A percentile compares a stretch with the other conserved stretches of the same genome.
Evolutionary conservation across 208 protist genomes (phyloP).

Genomic region (Leishmania major): DNA sequence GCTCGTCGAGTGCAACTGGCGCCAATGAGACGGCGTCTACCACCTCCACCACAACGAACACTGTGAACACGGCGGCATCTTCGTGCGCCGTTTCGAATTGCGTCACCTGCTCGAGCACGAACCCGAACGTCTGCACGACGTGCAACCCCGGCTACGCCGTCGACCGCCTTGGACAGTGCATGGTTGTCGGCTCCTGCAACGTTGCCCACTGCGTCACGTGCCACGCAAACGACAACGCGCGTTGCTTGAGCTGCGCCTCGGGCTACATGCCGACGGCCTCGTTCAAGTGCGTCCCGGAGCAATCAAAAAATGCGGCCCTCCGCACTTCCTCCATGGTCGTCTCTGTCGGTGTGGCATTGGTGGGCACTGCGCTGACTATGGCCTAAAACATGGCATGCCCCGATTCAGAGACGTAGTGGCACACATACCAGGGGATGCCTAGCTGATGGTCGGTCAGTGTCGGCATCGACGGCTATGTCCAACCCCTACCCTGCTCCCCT

Average conservation of each 20-base stretch:
- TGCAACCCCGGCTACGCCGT: slow-evolving; percentile 5
- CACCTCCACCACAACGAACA: neutral
- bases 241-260: neutral
- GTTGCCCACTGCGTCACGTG: neutral
- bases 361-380: neutral
- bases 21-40: neutral
- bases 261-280: slow-evolving; percentile 1
- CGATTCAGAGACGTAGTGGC: neutral
- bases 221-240: neutral
- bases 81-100: neutral
- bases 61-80: neutral
- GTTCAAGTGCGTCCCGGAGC: neutral
- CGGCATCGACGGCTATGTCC: too few species aligned
- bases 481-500: neutral
- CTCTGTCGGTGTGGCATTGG: neutral
- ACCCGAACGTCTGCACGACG: neutral
- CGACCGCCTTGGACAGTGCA: slow-evolving; percentile 2
- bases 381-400: neutral
- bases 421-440: neutral
- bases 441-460: neutral
- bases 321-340: neutral
- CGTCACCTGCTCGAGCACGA: neutral
- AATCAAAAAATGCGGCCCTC: neutral
- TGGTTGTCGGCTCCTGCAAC: slow-evolving; percentile 6
- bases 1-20: neutral